Base-by-base conservation (phyloP, 345 rosid genomes). In the Streptanthus diversifolius region DNA sequence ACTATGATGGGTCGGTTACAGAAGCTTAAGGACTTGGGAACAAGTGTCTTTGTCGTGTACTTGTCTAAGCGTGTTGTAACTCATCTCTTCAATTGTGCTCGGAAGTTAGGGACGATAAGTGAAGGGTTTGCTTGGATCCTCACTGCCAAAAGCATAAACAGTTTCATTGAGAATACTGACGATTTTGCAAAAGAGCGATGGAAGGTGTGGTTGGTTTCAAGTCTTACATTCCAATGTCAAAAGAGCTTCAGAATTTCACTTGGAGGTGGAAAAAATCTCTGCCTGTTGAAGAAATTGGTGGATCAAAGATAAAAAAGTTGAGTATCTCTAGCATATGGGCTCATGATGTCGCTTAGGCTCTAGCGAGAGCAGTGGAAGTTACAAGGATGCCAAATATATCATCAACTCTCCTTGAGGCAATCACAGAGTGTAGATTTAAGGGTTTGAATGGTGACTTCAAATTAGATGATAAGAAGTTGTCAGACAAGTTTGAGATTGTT, bases 71-170 rank as follows among this genome's bases (percentile, higher is more conserved):
- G 1, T 74, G 41, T 76, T 21, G 66, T 68, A 12, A 39, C 77
- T 73, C 73, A 25, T 21, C 32, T 80, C 3, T 74, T 74, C 44
- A 17, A 57, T 18, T 77, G 56, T 58, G 80, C 78, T 14, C 66
- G 0, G 65, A 37, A 17, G 18, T 15, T 57, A 18, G 80, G 79
- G 33, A 64, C 80, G 80, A 54, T 83, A 76, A 39, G 37, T 47
- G 59, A 69, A 68, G 82, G 83, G 5, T 83, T 66, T 77, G 83
- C 66, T 33, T 83, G 82, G 86, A 81, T 83, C 9, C 58, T 75
- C 17, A 79, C 85, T 1, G 43, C 27, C 3, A 66, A 37, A 58
- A 74, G 13, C 10, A 77, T 55, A 53, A 56, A 32, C 49, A 45
- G 12, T 7, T 71, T 77, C 7, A 24, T 39, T 49, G 55, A 10